Conservation (phyloP, 345 rosid genomes). For the Melastoma malabathricum region DNA sequence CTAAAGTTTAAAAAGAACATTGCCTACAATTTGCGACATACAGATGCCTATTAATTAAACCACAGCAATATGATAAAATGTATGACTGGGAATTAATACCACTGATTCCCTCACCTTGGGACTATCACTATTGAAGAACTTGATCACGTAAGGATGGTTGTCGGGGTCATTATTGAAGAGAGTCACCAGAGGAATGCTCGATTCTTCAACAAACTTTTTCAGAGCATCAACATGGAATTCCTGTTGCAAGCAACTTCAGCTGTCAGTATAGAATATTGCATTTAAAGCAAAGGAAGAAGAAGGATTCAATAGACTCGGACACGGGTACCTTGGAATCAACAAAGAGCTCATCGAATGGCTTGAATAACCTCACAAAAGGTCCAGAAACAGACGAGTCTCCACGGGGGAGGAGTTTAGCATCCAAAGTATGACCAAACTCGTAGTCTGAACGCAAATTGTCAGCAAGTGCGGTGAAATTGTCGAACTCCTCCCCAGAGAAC, state of each 20-base stretch:
- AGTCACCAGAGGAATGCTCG: constrained; percentile 65
- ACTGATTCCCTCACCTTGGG: constrained; percentile 57
- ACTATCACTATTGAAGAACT: constrained; percentile 59
- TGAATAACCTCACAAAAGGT: constrained; percentile 78
- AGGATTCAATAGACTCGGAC: background rate
- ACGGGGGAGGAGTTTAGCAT: constrained; percentile 81
- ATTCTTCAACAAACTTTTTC: constrained; percentile 66
- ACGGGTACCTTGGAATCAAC: constrained; percentile 63
- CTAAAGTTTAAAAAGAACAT: constrained; percentile 78
- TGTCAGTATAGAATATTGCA: background rate
- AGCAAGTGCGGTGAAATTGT: constrained; percentile 53
- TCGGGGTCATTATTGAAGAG: constrained; percentile 53
- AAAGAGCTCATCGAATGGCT: constrained; percentile 88
- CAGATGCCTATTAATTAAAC: no score
- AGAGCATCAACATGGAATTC: constrained; percentile 60
- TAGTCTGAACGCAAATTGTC: constrained; percentile 81
- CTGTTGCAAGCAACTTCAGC: constrained; percentile 24
- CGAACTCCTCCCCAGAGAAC: constrained; percentile 77
- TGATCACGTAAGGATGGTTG: constrained; percentile 67
- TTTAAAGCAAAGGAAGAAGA: background rate
- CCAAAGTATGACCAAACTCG: constrained; percentile 71
- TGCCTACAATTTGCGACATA: constrained; percentile 29
- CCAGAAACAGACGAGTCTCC: constrained; percentile 81
- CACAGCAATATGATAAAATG: no score
- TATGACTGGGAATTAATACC: no score